Percentiles rank a stretch among this genome's conserved stretches.
These are phyloP conservation scores for Viola pubescens DNA, from an alignment of 441 rosid genomes.

Conservation along the genomic window DNA sequence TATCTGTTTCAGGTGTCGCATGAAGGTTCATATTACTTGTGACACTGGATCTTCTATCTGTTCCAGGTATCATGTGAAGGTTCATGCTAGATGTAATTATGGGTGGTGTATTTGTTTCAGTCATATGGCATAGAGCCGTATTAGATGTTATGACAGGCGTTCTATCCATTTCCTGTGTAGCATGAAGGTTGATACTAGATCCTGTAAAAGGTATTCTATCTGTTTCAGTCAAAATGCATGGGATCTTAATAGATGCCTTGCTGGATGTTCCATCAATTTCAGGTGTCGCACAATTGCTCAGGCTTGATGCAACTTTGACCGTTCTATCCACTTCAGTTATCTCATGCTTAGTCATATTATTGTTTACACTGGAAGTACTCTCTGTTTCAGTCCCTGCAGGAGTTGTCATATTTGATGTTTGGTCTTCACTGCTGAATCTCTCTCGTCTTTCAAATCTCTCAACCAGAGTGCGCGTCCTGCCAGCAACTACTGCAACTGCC, in stretches of 20 bases:
- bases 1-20: conserved; percentile 8
- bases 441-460: conserved; percentile 92
- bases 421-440: conserved; percentile 26
- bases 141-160: conserved; percentile 5
- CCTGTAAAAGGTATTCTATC: not conserved
- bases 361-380: not conserved
- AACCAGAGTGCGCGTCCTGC: conserved; percentile 88
- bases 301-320: too few relatives aligned
- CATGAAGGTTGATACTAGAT: not conserved
- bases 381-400: conserved; percentile 4
- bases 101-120: conserved; percentile 4
- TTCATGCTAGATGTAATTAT: conserved; percentile 1
- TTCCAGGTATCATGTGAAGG: conserved; percentile 12
- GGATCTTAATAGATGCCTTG: not conserved
- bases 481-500: conserved; percentile 80
- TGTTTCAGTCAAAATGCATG: conserved; percentile 1
- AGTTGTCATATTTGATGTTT: conserved; percentile 14
- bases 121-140: not conserved
- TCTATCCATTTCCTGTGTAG: conserved; percentile 8
- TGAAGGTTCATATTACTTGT: not conserved
- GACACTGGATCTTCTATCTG: conserved; percentile 5
- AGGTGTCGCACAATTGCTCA: not conserved
- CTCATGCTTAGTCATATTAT: not conserved
- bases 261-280: conserved; percentile 5
- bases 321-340: too few relatives aligned